These are phyloP conservation scores for Naegleria gruberi DNA, from an alignment of 208 protist genomes.

Conservation along the genomic window DNA sequence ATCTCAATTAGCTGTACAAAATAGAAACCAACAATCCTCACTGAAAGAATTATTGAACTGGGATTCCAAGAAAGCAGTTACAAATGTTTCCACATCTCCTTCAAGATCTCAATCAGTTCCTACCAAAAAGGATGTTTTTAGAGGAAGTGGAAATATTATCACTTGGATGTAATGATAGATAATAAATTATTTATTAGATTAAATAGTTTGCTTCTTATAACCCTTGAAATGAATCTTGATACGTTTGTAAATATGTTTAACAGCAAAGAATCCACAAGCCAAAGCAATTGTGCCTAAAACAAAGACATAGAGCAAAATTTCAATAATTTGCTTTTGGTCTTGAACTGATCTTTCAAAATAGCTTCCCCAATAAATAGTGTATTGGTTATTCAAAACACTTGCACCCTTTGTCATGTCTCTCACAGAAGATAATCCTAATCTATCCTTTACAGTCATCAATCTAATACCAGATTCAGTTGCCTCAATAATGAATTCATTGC, in stretches of 20 bases:
- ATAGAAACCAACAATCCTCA: background rate
- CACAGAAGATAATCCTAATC: background rate
- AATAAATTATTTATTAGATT: background rate
- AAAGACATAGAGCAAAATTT: background rate
- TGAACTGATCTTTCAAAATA: conserved; percentile 3
- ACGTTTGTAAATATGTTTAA: background rate
- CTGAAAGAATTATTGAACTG: background rate
- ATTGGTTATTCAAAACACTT: background rate
- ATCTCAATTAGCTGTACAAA: background rate
- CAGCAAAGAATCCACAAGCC: background rate
- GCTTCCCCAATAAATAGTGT: background rate
- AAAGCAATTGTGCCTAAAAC: background rate
- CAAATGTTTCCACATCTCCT: background rate
- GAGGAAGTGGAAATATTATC: background rate
- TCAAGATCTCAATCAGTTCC: background rate
- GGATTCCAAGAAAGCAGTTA: background rate
- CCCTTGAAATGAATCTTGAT: background rate
- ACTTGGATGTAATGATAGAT: background rate
- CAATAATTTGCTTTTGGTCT: background rate
- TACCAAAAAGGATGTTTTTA: background rate
- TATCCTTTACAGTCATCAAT: background rate
- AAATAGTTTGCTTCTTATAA: too few species aligned
- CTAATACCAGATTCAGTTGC: background rate
- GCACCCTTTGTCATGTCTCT: background rate
- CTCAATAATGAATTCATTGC: background rate